Evolutionary conservation across 1,284 basidiomycete genomes (phyloP), one percentile per base, ranked within the genome.

Genomic region (Paramarasmius palmivorus): DNA sequence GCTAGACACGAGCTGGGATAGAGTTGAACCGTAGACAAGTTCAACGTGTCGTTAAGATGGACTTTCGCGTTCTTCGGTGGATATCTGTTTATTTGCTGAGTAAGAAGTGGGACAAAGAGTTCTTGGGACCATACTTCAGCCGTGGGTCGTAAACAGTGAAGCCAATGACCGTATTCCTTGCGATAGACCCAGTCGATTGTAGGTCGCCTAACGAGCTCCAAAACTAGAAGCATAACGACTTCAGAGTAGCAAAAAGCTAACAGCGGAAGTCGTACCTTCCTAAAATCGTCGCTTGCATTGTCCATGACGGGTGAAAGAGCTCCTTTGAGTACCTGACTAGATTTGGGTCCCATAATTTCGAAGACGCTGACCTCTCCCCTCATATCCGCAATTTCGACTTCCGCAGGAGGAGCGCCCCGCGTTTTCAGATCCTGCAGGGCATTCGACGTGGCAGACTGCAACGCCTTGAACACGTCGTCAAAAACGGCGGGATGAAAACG

Each of bases 291-390:
- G 37, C 81, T 71, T 1, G 75, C 63, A 36, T 86, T 82, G 0
- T 75, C 74, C 9, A 74, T 70, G 9, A 79, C 75, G 7, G 86
- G 79, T 23, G 74, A 81, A 45, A 95, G 64, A 1, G 86, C 86
- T 17, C 92, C 89, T 60, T 80, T 83, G 48, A 96, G 69, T 7
- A 95, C 81, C 62, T 90, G 88, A 54, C 82, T 92, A 0, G 91
- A 79, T 64, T 87, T 88, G 1, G 90, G 90, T 2, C 94, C 94
- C 74, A 90, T 88, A 17, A 96, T 81, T 65, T 97, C 93, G 61
- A 95, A 94, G 2, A 86, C 77, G 55, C 91, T 92, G 32, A 94
- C 64, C 46, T 86, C 78, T 3, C 82, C 82, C 44, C 86, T 73
- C 45, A 93, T 66, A 66, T 94, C 88, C 3, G 78, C 74, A 10